Base-by-base conservation (phyloP, 352 stramenopile genomes). In the Phytophthora pisi region DNA sequence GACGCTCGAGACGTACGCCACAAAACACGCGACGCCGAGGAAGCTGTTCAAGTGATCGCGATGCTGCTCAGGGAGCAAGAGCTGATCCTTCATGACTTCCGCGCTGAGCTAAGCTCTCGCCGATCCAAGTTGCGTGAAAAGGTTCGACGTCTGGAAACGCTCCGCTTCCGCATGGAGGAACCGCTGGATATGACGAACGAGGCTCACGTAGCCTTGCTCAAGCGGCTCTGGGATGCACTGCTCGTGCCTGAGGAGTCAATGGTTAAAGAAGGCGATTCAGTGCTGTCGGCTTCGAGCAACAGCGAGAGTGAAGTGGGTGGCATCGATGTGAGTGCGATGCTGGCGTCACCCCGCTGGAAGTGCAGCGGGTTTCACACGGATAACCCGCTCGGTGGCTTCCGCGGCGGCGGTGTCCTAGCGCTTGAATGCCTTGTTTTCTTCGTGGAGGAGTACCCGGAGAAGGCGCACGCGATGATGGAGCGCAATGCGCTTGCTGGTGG, bases 281-380 rank as follows among this genome's bases (percentile, higher is more conserved):
- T 70, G 24, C 54, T 72, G 7, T 61, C 54, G 2, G 64, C 57
- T 31, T 69, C 57, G 11, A 70, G 49, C 20, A 63, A 56, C 36
- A 75, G 64, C 20, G 68, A 68, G 13, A 70, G 18, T 20, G 53
- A 62, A 30, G 64, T 81, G 23, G 71, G 45, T 40, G 66, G 72
- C 30, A 65, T 90, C 28, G 74, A 91, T 30, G 66, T 89, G 47
- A 58, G 51, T 18, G 78, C 78, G 23, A 65, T 95, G 63, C 69
- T 95, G 16, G 68, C 64, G 6, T 93, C 87, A 20, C 66, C 66
- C 13, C 86, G 86, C 15, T 95, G 86, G 86, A 77, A 79, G 6
- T 61, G 64, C 40, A 94, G 86, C 50, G 88, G 88, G 5, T 94
- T 93, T 64, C 86, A 95, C 74, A 95, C 87, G 6, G 82, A 91